A percentile compares a stretch with the other conserved stretches of the same genome.
These are phyloP conservation scores for Elsinoe perseae DNA, from an alignment of 2,329 filamentous ascomycete genomes.

Conservation along the genomic window DNA sequence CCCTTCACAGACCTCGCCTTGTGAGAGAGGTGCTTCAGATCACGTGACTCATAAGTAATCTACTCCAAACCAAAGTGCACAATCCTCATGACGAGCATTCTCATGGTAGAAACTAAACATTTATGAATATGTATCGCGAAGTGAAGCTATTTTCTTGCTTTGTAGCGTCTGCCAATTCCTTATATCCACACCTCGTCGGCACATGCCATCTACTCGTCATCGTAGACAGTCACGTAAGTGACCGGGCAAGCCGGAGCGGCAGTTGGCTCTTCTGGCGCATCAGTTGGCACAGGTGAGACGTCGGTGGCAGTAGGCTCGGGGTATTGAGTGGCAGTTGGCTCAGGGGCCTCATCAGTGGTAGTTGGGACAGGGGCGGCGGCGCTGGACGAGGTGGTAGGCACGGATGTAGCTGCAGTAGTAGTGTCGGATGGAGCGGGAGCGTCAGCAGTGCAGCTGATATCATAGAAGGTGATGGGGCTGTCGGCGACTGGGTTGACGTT, in stretches of 20 bases:
- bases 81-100: neutral
- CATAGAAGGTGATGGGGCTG: constrained; percentile 13
- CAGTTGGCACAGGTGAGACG: constrained; percentile 2
- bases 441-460: constrained; percentile 12
- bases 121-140: constrained; percentile 8
- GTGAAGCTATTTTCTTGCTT: constrained; percentile 7
- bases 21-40: too few species aligned
- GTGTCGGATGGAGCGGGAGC: neutral
- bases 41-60: neutral
- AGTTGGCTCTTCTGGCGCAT: neutral
- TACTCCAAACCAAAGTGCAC: neutral
- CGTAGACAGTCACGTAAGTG: constrained; percentile 8
- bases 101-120: neutral
- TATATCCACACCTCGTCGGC: neutral
- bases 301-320: neutral
- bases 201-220: constrained; percentile 9
- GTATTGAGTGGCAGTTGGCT: neutral
- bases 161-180: neutral
- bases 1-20: too few species aligned
- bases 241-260: constrained; percentile 9
- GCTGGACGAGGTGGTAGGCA: neutral
- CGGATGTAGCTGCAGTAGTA: neutral
- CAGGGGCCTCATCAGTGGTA: neutral
- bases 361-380: neutral
- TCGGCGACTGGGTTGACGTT: constrained; percentile 12